These are phyloP conservation scores for Fraxinus americana DNA, from an alignment of 257 asterid genomes.

Conservation along the genomic window DNA sequence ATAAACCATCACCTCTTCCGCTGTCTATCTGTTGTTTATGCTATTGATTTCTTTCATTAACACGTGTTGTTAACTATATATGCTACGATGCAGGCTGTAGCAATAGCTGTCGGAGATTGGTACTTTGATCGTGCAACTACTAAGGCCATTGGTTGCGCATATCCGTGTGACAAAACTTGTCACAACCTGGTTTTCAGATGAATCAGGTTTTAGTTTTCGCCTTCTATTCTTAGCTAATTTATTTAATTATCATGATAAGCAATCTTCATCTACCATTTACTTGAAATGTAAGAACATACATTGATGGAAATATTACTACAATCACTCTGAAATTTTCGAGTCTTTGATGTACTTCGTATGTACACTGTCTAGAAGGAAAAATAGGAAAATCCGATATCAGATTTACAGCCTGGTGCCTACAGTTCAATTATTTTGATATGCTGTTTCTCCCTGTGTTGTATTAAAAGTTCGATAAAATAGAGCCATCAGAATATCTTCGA, in stretches of 20 bases:
- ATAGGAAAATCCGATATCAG: not conserved
- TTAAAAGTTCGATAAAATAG: too few relatives aligned
- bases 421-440: too few relatives aligned
- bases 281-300: constrained; percentile 13
- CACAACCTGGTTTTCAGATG: constrained; percentile 46
- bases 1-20: not conserved
- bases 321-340: not conserved
- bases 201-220: constrained; percentile 6
- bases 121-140: constrained; percentile 45
- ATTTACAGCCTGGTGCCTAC: too few relatives aligned
- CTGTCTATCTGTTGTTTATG: not conserved
- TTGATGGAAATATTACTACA: constrained; percentile 24
- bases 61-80: not conserved
- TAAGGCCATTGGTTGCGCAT: constrained; percentile 55
- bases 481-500: too few relatives aligned
- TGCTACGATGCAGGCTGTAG: constrained; percentile 43
- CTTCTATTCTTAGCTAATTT: constrained; percentile 15
- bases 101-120: constrained; percentile 66
- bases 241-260: constrained; percentile 13
- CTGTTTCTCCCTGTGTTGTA: too few relatives aligned
- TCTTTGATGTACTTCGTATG: constrained; percentile 14
- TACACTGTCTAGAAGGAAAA: not conserved
- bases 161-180: constrained; percentile 58
- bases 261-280: constrained; percentile 21
- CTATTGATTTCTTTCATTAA: not conserved